These are phyloP conservation scores for Letharia lupina DNA, from an alignment of 495 filamentous ascomycete species.

Conservation along the genomic window DNA sequence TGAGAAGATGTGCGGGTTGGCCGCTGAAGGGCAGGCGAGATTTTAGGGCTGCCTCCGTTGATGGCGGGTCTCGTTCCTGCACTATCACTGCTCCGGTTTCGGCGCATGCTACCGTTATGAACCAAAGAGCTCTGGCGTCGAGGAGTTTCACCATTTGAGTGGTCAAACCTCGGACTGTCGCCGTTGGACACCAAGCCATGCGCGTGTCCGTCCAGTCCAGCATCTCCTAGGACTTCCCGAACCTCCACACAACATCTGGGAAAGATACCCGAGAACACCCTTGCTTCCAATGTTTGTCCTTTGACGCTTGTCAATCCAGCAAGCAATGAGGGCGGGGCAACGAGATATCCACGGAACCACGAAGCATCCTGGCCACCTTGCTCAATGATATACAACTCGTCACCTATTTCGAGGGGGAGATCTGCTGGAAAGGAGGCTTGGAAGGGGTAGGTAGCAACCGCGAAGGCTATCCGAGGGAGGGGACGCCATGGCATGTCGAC, in stretches of 20 bases:
- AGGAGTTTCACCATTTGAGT: slow-evolving; percentile 8
- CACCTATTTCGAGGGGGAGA: slow-evolving; percentile 92
- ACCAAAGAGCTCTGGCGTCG: slow-evolving; percentile 13
- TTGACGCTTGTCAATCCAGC: slow-evolving; percentile 86
- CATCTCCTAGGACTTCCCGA: slow-evolving; percentile 62
- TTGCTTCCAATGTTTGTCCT: slow-evolving; percentile 86
- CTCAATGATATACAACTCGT: slow-evolving; percentile 98
- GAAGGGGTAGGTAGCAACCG: slow-evolving; percentile 90
- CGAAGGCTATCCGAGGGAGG: slow-evolving; percentile 93
- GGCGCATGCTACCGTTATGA: slow-evolving; percentile 13
- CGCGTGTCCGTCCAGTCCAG: slow-evolving; percentile 34
- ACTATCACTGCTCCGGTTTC: slow-evolving; percentile 10
- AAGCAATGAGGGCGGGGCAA: slow-evolving; percentile 86
- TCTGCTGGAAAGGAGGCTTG: slow-evolving; percentile 76
- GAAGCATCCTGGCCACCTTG: slow-evolving; percentile 75
- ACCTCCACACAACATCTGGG: slow-evolving; percentile 86
- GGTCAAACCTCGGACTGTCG: slow-evolving; percentile 12
- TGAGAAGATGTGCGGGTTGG: slow-evolving; percentile 12
- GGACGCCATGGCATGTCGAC: slow-evolving; percentile 88
- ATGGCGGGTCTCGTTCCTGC: background rate
- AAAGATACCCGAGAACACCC: slow-evolving; percentile 96
- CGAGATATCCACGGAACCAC: slow-evolving; percentile 92
- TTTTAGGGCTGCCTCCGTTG: slow-evolving; percentile 16
- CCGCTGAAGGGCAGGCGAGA: slow-evolving; percentile 1
- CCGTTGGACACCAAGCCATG: slow-evolving; percentile 13